phyloP scores from a whole-genome alignment of 768 basidiomycete species.

The Punctularia strigosozonata region DNA sequence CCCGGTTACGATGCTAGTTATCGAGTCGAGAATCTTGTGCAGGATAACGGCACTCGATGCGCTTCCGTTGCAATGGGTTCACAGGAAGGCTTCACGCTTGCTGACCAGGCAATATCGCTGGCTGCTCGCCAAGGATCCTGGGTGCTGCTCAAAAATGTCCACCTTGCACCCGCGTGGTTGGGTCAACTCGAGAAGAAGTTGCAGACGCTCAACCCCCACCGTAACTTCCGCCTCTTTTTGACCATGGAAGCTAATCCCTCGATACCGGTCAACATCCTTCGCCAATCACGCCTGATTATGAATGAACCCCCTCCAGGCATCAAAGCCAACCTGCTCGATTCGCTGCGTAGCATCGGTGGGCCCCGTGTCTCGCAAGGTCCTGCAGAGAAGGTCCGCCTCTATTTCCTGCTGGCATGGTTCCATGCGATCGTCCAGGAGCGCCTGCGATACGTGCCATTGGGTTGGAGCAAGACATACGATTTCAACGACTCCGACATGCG shows the following conservation, averaged over 20 bases:
- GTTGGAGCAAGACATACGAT: slow-evolving; percentile 95
- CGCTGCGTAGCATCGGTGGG: slow-evolving; percentile 61
- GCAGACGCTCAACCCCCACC: slow-evolving; percentile 81
- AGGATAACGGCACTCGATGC: slow-evolving; percentile 65
- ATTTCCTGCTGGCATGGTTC: slow-evolving; percentile 98
- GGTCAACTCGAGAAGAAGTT: slow-evolving; percentile 94
- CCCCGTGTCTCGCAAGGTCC: slow-evolving; percentile 75
- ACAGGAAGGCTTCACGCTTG: slow-evolving; percentile 90
- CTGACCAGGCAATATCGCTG: slow-evolving; percentile 89
- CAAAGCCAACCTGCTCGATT: slow-evolving; percentile 92
- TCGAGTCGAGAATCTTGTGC: slow-evolving; percentile 79
- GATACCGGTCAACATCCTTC: slow-evolving; percentile 93
- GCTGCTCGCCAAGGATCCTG: slow-evolving; percentile 91
- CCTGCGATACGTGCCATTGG: slow-evolving; percentile 87
- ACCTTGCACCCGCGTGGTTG: slow-evolving; percentile 92
- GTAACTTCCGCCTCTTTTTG: slow-evolving; percentile 91
- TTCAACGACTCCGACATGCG: slow-evolving; percentile 99
- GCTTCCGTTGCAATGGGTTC: slow-evolving; percentile 97
- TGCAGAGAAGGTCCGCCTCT: slow-evolving; percentile 83
- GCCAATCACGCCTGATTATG: slow-evolving; percentile 94
- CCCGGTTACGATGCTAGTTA: slow-evolving; percentile 98
- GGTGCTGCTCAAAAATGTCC: slow-evolving; percentile 97
- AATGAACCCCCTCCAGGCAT: slow-evolving; percentile 97
- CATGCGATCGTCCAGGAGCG: slow-evolving; percentile 97
- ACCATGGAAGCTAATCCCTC: slow-evolving; percentile 96